Evolutionary conservation across 495 filamentous ascomycete genomes (phyloP), one percentile per base, ranked within the genome.

Genomic region (Lasiosphaeria hispida): DNA sequence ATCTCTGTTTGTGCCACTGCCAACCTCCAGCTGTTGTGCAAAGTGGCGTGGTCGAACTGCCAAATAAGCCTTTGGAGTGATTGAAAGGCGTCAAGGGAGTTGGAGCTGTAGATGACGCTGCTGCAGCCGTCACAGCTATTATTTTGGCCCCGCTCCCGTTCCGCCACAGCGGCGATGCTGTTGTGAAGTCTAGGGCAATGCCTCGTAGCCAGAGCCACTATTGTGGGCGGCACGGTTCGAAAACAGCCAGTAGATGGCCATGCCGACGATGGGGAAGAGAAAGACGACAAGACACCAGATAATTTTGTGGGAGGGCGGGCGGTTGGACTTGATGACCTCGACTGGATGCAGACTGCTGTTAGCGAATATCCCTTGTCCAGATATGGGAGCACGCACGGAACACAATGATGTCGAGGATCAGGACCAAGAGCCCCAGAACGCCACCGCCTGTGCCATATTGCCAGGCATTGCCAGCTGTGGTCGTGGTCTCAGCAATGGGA

Each of bases 261-360:
- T 67, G 48, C 79, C 79, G 56, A 76, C 47, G 48, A 82, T 63
- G 10, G 79, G 79, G 68, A 81, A 76, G 38, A 82, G 53, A 69
- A 82, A 80, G 62, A 80, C 75, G 51, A 78, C 55, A 3, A 81
- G 63, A 40, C 67, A 75, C 79, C 79, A 82, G 10, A 81, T 62
- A 15, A 81, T 50, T 68, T 82, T 82, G 63, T 73, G 63, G 11
- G 59, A 36, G 1, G 70, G 61, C 11, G 78, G 70, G 56, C 78
- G 77, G 63, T 72, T 78, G 30, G 78, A 81, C 64, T 81, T 77
- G 54, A 81, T 36, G 44, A 82, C 73, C 63, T 82, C 79, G 65
- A 81, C 79, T 82, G 54, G 17, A 39, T 0, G 8, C 3, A 3
- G 14, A 19, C 11, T 50, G 10, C 7, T 6, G 34, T 49, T 14